Evolutionary conservation across 768 basidiomycete genomes (phyloP).

Genomic region (Termitomyces heimii): DNA sequence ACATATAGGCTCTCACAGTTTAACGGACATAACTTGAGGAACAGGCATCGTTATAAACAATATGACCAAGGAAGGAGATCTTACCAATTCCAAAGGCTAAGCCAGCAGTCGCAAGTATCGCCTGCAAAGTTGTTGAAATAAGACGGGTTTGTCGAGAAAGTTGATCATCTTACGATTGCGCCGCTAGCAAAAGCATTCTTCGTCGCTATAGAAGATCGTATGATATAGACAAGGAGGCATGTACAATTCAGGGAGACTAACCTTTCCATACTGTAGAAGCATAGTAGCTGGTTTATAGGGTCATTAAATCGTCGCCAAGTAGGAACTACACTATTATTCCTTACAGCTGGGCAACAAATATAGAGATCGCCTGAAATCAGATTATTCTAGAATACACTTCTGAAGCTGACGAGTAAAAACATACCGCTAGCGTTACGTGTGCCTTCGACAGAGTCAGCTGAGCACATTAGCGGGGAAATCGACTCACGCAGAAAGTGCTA

Average conservation of each 20-base stretch:
- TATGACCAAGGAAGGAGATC: neutral
- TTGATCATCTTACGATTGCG: neutral
- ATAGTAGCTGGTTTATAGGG: conserved; percentile 6
- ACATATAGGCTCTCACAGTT: neutral
- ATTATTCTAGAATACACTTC: neutral
- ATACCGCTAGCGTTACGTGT: conserved; percentile 12
- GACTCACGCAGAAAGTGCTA: conserved; percentile 12
- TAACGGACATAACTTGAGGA: neutral
- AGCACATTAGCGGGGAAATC: neutral
- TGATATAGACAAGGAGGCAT: neutral
- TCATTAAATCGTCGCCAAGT: neutral
- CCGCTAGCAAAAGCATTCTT: conserved; percentile 8
- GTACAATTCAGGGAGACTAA: neutral
- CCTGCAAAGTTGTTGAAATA: neutral
- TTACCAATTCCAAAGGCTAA: conserved; percentile 11
- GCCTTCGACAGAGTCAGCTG: neutral
- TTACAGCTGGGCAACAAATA: conserved; percentile 12
- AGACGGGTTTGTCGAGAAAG: neutral
- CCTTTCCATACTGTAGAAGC: conserved; percentile 10
- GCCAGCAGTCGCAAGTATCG: conserved; percentile 7
- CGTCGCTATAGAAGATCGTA: neutral
- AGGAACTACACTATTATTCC: neutral
- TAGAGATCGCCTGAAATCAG: conserved; percentile 2
- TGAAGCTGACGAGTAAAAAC: neutral
- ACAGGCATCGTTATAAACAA: neutral